Conservation (phyloP, 225 moss, liverwort and hornwort genomes). For the Physcomitrellopsis africana region DNA sequence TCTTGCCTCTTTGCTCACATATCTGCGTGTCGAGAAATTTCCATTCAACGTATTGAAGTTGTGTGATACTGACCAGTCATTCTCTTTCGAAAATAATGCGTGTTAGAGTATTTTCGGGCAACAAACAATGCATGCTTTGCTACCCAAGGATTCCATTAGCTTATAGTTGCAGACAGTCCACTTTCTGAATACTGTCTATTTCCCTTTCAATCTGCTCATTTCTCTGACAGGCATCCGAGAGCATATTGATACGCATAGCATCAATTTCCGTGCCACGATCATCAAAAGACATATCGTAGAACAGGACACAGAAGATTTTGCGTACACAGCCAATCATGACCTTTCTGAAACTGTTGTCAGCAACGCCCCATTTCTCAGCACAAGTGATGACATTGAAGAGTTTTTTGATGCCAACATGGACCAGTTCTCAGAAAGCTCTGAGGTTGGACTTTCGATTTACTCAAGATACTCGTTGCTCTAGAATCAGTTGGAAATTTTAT, state of each 20-base stretch:
- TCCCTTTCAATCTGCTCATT: constrained; percentile 9
- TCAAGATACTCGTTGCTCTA: too few relatives aligned
- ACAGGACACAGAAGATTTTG: constrained; percentile 50
- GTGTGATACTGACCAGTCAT: background rate
- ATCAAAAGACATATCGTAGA: constrained; percentile 67
- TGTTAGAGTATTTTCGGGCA: background rate
- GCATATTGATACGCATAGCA: constrained; percentile 71
- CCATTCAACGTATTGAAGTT: background rate
- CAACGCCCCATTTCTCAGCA: constrained; percentile 56
- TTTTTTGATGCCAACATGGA: constrained; percentile 76
- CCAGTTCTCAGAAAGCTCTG: constrained; percentile 69
- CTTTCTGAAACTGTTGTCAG: constrained; percentile 37
- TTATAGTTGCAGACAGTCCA: background rate
- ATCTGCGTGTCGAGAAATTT: constrained; percentile 9
- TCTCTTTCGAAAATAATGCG: background rate
- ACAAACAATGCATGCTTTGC: constrained; percentile 15
- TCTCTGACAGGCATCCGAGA: constrained; percentile 63
- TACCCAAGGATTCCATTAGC: background rate
- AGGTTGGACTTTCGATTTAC: constrained; percentile 38
- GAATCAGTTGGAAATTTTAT: too few relatives aligned
- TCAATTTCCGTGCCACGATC: constrained; percentile 64
- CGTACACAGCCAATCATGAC: constrained; percentile 35
- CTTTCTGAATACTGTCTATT: constrained; percentile 12
- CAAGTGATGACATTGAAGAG: constrained; percentile 61
- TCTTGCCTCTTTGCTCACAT: background rate